Evolutionary conservation across 371 early-diverging fungal genomes (phyloP).

Genomic region (Batrachochytrium dendrobatidis): DNA sequence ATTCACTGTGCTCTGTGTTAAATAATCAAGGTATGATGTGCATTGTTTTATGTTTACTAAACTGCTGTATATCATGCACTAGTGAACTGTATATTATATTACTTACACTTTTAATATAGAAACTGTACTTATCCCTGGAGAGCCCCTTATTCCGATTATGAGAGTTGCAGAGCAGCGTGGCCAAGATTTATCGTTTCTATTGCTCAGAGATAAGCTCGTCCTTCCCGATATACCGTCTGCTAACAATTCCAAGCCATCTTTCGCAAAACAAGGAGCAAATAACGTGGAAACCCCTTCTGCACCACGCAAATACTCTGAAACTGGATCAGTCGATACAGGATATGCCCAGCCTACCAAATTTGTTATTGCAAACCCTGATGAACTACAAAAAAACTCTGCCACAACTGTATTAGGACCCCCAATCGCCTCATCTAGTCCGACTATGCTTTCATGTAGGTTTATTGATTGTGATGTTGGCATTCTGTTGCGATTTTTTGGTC

Average conservation of each 20-base stretch:
- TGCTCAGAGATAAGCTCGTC: background rate
- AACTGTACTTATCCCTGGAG: constrained; percentile 2
- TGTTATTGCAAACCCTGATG: constrained; percentile 2
- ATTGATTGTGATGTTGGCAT: no score
- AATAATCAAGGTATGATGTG: constrained; percentile 18
- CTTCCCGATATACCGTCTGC: no score
- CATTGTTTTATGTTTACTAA: background rate
- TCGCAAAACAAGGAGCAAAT: no score
- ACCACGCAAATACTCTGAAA: no score
- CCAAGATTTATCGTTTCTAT: background rate
- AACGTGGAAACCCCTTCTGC: no score
- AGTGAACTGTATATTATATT: background rate
- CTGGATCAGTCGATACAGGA: no score
- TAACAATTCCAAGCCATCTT: no score
- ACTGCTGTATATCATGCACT: background rate
- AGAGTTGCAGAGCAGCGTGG: background rate
- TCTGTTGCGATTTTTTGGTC: no score
- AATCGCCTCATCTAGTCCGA: no score
- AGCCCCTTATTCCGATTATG: background rate
- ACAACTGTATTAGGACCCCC: no score
- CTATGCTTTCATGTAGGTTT: no score
- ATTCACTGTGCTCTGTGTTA: constrained; percentile 22
- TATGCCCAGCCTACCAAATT: constrained; percentile 4
- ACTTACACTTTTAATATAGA: background rate
- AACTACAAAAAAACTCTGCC: no score